phyloP scores from a whole-genome alignment of 805 yeast genomes.

The Candida succiphila region DNA sequence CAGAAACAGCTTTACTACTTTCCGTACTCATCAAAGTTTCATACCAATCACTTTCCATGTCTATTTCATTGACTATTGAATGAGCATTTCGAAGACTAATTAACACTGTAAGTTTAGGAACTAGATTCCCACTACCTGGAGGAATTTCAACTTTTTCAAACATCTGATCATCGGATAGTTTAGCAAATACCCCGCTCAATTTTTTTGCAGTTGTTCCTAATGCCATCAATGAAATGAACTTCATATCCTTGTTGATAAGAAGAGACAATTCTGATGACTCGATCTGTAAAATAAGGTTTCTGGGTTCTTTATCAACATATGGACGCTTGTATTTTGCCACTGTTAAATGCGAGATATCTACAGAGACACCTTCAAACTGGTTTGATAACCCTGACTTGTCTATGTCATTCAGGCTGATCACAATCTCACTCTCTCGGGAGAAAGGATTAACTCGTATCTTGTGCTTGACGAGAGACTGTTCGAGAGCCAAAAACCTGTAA shows the following conservation, averaged over 20 bases:
- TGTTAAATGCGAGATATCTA: too few species aligned
- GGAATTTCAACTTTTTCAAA: constrained; percentile 10
- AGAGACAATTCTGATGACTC: constrained; percentile 21
- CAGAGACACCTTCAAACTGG: constrained; percentile 5
- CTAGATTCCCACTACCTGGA: constrained; percentile 3
- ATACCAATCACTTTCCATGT: constrained; percentile 21
- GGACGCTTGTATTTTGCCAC: constrained; percentile 41
- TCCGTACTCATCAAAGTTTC: constrained; percentile 5
- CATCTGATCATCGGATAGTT: constrained; percentile 15
- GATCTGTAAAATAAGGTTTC: constrained; percentile 35
- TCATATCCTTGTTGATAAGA: constrained; percentile 21
- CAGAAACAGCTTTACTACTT: not conserved
- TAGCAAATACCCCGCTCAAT: constrained; percentile 9
- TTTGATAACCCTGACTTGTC: constrained; percentile 23
- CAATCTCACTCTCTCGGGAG: constrained; percentile 42
- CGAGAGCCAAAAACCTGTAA: constrained; percentile 66
- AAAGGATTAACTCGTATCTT: constrained; percentile 43
- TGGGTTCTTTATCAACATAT: constrained; percentile 25
- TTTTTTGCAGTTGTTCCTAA: constrained; percentile 17
- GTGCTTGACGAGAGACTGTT: constrained; percentile 55
- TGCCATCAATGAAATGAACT: constrained; percentile 13
- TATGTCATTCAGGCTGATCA: constrained; percentile 38
- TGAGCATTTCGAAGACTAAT: constrained; percentile 10
- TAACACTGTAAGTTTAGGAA: constrained; percentile 12
- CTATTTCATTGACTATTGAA: constrained; percentile 16